Conservation (phyloP, 805 yeast genomes). For the Saccharomycopsis olivae region DNA sequence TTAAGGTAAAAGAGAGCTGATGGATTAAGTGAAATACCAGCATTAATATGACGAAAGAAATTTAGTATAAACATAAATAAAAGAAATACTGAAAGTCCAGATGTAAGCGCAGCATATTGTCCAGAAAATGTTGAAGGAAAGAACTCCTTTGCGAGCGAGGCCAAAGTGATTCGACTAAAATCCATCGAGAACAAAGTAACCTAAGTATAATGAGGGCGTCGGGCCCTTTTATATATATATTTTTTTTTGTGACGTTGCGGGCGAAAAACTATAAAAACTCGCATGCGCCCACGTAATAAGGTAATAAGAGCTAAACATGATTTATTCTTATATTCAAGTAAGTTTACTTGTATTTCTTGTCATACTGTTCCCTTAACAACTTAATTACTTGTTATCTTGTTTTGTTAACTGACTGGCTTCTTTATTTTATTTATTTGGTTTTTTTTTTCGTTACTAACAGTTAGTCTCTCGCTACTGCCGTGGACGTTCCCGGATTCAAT, state of each 20-base stretch:
- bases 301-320: too few species aligned
- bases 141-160: constrained; percentile 7
- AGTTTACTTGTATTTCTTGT: too few species aligned
- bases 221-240: too few species aligned
- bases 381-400: too few species aligned
- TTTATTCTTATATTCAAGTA: too few species aligned
- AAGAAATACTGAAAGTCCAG: constrained; percentile 16
- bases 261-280: too few species aligned
- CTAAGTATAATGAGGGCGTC: too few species aligned
- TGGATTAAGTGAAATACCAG: constrained; percentile 42
- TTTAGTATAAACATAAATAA: constrained; percentile 8
- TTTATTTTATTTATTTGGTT: background rate
- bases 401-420: too few species aligned
- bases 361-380: too few species aligned
- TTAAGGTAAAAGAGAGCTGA: constrained; percentile 39
- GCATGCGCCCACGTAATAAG: too few species aligned
- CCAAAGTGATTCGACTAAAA: background rate
- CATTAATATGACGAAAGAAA: constrained; percentile 21
- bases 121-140: constrained; percentile 12
- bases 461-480: background rate
- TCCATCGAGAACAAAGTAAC: too few species aligned
- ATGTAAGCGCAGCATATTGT: constrained; percentile 16
- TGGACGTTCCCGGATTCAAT: constrained; percentile 32
- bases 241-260: too few species aligned
- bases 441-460: background rate